These are phyloP conservation scores for Alternaria consortialis DNA, from an alignment of 2,329 filamentous ascomycete species.

Conservation along the genomic window DNA sequence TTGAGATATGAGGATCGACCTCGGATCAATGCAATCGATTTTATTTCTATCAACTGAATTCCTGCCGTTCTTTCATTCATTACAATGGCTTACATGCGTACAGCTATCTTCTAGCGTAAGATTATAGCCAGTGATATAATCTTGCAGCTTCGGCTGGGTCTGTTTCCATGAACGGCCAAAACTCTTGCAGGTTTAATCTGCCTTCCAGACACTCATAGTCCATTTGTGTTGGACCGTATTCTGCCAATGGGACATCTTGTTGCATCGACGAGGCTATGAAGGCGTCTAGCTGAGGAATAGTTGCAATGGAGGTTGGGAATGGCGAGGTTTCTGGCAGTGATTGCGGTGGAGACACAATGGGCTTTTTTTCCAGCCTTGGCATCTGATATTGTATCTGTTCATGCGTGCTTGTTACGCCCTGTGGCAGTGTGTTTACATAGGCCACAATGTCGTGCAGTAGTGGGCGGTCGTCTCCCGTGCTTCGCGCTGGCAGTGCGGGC, in stretches of 20 bases:
- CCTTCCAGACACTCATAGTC: not conserved
- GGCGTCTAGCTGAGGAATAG: not conserved
- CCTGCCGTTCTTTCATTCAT: not conserved
- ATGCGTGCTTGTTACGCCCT: not conserved
- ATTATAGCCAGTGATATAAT: not conserved
- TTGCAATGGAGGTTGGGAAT: not conserved
- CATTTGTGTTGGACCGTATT: not conserved
- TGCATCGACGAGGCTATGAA: not conserved
- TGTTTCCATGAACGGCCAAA: not conserved
- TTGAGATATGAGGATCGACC: not conserved
- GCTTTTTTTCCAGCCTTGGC: not conserved
- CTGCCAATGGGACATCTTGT: not conserved
- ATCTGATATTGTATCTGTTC: not conserved
- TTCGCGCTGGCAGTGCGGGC: not conserved
- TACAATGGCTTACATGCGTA: not conserved
- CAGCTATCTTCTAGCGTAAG: not conserved
- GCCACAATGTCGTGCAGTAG: conserved; percentile 3
- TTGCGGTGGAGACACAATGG: not conserved
- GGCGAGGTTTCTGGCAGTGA: not conserved
- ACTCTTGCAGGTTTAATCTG: conserved; percentile 3
- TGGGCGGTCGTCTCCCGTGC: not conserved
- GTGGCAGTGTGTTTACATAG: not conserved
- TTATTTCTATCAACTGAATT: not conserved
- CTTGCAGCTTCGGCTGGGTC: conserved; percentile 1
- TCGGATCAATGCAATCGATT: not conserved